These are phyloP conservation scores for Hypholoma fasciculare DNA, from an alignment of 768 basidiomycete species.

Conservation along the genomic window DNA sequence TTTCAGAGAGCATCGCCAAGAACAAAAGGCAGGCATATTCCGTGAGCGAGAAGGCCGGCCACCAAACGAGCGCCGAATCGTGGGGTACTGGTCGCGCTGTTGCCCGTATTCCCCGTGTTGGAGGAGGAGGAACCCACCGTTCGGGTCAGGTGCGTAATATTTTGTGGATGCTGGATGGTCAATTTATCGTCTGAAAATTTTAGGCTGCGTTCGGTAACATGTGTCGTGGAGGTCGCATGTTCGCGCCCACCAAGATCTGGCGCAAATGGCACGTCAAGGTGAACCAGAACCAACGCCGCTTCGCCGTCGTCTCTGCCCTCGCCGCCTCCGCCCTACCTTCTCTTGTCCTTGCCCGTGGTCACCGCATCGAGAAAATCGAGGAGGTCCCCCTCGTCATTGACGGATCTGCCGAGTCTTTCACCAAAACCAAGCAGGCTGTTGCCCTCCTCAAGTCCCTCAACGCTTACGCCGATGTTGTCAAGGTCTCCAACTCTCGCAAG, in stretches of 20 bases:
- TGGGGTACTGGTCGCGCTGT: constrained; percentile 99
- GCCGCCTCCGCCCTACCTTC: constrained; percentile 98
- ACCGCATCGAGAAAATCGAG: constrained; percentile 96
- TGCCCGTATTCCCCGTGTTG: constrained; percentile 99
- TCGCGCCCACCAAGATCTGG: constrained; percentile 99
- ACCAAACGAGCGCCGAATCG: constrained; percentile 98
- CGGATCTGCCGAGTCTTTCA: constrained; percentile 78
- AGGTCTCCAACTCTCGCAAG: constrained; percentile 97
- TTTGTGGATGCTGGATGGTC: not conserved
- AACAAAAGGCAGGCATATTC: constrained; percentile 97
- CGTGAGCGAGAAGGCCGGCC: constrained; percentile 96
- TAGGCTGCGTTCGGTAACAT: constrained; percentile 99
- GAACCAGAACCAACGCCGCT: constrained; percentile 98
- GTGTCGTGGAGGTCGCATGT: constrained; percentile 99
- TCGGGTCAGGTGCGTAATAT: constrained; percentile 78
- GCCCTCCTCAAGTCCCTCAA: constrained; percentile 87
- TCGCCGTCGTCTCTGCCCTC: constrained; percentile 95
- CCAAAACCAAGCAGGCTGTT: constrained; percentile 97
- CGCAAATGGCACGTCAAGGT: constrained; percentile 99
- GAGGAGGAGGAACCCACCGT: constrained; percentile 97
- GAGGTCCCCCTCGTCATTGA: constrained; percentile 95
- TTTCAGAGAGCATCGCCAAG: constrained; percentile 92
- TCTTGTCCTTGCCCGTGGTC: constrained; percentile 97
- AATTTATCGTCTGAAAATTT: not conserved
- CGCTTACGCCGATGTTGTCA: constrained; percentile 91